A percentile compares a stretch with the other conserved stretches of the same genome.
These are phyloP conservation scores for Rhizophlyctis rosea DNA, from an alignment of 192 early-diverging fungal species.

Conservation along the genomic window DNA sequence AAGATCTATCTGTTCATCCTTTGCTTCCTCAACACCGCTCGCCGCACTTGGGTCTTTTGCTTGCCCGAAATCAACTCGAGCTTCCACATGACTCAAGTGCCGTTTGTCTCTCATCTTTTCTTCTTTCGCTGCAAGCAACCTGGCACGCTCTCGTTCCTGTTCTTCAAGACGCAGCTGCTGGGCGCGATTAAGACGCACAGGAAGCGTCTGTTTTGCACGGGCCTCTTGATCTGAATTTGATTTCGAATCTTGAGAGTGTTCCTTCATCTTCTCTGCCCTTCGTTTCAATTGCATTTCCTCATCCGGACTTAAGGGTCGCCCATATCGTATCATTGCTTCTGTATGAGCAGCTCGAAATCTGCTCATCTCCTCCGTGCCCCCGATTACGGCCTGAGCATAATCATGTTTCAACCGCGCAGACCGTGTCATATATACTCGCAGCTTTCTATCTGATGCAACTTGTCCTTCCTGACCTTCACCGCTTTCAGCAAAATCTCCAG, in stretches of 20 bases:
- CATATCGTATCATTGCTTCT: not conserved
- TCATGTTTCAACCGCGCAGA: not conserved
- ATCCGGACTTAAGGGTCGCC: too few relatives aligned
- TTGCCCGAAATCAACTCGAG: not conserved
- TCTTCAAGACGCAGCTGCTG: not conserved
- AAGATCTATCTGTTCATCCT: not conserved
- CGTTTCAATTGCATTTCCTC: too few relatives aligned
- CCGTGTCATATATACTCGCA: not conserved
- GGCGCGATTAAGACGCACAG: not conserved
- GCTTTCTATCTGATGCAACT: not conserved
- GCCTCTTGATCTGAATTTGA: not conserved
- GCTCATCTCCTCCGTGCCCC: not conserved
- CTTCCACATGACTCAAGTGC: not conserved
- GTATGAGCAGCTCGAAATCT: not conserved
- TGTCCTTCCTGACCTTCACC: not conserved
- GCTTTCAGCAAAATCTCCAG: not conserved
- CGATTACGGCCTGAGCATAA: not conserved
- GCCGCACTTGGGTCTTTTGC: too few relatives aligned
- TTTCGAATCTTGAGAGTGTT: too few relatives aligned
- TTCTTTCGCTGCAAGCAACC: not conserved
- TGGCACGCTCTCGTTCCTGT: not conserved
- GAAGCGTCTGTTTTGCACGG: not conserved
- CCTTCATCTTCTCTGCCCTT: too few relatives aligned
- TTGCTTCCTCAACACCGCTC: not conserved
- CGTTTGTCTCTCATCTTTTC: not conserved